phyloP scores from a whole-genome alignment of 768 basidiomycete species.

The Calocera viscosa region DNA sequence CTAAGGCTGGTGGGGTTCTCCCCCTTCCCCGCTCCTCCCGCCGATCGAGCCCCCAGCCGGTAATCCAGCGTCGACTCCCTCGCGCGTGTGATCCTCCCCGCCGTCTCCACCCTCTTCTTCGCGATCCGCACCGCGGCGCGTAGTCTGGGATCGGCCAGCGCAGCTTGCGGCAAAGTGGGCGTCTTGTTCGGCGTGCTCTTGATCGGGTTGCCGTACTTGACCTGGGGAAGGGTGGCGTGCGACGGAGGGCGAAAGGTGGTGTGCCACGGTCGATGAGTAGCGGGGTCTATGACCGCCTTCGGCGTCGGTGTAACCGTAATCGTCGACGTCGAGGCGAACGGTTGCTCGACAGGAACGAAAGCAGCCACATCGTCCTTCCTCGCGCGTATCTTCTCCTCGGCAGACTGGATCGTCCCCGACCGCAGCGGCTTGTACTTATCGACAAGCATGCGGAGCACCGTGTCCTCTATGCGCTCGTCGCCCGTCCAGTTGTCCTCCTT shows the following conservation, averaged over 20 bases:
- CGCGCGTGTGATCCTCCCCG: slow-evolving; percentile 47
- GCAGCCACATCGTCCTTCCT: slow-evolving; percentile 11
- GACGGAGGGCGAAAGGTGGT: slow-evolving; percentile 49
- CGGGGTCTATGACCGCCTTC: neutral
- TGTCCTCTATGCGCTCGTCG: slow-evolving; percentile 56
- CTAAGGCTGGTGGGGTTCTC: slow-evolving; percentile 51
- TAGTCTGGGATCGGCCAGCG: slow-evolving; percentile 23
- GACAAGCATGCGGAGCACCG: slow-evolving; percentile 70
- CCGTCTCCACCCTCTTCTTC: slow-evolving; percentile 40
- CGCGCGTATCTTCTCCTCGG: slow-evolving; percentile 52
- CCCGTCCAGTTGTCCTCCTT: slow-evolving; percentile 58
- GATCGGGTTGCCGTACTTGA: slow-evolving; percentile 42
- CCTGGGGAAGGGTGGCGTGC: slow-evolving; percentile 38
- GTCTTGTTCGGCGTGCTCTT: neutral
- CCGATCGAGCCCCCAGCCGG: slow-evolving; percentile 33
- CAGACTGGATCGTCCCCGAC: slow-evolving; percentile 43
- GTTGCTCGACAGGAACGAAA: slow-evolving; percentile 12
- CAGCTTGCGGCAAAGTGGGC: neutral
- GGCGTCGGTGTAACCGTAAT: slow-evolving; percentile 17
- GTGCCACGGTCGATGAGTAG: slow-evolving; percentile 56
- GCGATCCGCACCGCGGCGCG: slow-evolving; percentile 29
- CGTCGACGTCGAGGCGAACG: slow-evolving; percentile 10
- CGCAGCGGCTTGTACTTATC: slow-evolving; percentile 78
- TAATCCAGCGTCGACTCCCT: slow-evolving; percentile 68
- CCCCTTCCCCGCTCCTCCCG: slow-evolving; percentile 20